Conservation (phyloP, 257 asterid genomes). For the Galeopsis tetrahit region DNA sequence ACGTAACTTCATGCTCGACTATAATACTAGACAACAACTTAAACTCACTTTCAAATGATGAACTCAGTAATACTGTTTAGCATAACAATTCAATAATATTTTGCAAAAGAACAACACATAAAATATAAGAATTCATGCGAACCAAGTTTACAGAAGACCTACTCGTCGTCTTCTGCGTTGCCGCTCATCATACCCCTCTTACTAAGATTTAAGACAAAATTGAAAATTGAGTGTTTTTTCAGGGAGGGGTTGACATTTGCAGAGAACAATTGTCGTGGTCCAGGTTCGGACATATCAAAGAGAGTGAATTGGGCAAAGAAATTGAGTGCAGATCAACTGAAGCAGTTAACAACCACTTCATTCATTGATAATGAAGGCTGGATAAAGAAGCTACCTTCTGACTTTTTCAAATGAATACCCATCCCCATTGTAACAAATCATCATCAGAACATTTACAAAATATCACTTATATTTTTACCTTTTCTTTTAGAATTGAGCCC, state of each 20-base stretch:
- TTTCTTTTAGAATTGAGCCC: too few relatives aligned
- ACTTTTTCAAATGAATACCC: neutral
- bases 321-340: constrained; percentile 31
- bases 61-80: too few relatives aligned
- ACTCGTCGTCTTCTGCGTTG: neutral
- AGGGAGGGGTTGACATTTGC: constrained; percentile 56
- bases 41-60: neutral
- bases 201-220: neutral
- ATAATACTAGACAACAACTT: neutral
- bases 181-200: neutral
- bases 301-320: constrained; percentile 65
- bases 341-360: constrained; percentile 37
- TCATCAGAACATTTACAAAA: too few relatives aligned
- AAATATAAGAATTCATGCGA: too few relatives aligned
- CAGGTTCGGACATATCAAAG: constrained; percentile 47
- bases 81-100: too few relatives aligned
- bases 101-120: too few relatives aligned
- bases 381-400: constrained; percentile 40
- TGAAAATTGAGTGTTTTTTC: constrained; percentile 28
- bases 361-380: constrained; percentile 71
- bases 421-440: too few relatives aligned
- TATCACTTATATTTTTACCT: too few relatives aligned
- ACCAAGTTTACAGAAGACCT: too few relatives aligned
- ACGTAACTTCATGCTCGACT: neutral
- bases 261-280: constrained; percentile 56